A percentile compares a stretch with the other conserved stretches of the same genome.
phyloP scores from a whole-genome alignment of 2,329 filamentous ascomycete genomes.

The Helotiales sp. region DNA sequence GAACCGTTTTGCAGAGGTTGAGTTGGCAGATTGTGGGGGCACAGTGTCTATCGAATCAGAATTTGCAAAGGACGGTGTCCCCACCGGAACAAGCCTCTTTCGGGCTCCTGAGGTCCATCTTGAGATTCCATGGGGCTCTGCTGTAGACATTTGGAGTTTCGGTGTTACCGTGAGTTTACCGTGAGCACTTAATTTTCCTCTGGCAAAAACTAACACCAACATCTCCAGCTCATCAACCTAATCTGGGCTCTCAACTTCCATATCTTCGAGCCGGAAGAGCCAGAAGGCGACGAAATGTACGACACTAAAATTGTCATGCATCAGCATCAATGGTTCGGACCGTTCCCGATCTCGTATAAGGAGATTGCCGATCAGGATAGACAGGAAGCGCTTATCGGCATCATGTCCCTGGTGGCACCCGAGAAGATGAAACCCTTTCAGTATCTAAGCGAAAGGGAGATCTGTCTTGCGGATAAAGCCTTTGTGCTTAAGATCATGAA shows the following conservation, averaged over 20 bases:
- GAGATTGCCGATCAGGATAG: conserved; percentile 21
- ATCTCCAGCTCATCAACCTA: conserved; percentile 32
- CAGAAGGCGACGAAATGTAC: conserved; percentile 29
- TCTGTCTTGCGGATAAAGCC: conserved; percentile 28
- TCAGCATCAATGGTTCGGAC: conserved; percentile 28
- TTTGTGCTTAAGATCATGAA: conserved; percentile 36
- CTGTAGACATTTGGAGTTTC: conserved; percentile 35
- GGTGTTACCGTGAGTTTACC: conserved; percentile 27
- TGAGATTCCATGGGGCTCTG: conserved; percentile 28
- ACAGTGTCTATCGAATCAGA: conserved; percentile 23
- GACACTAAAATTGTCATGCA: conserved; percentile 24
- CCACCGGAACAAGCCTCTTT: conserved; percentile 26
- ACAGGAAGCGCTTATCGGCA: too few relatives aligned
- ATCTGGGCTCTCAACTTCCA: conserved; percentile 29
- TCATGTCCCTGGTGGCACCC: conserved; percentile 24
- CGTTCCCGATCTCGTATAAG: conserved; percentile 19
- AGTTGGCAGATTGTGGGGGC: conserved; percentile 23
- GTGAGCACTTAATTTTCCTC: background rate
- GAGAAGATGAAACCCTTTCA: conserved; percentile 27
- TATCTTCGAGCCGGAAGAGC: conserved; percentile 32
- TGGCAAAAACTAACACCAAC: conserved; percentile 14
- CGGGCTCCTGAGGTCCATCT: conserved; percentile 30
- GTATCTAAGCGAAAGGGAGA: conserved; percentile 22
- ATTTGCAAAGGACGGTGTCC: conserved; percentile 15
- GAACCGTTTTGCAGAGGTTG: conserved; percentile 14